Evolutionary conservation across 805 yeast genomes (phyloP), one percentile per base, ranked within the genome.

Genomic region (Saturnispora saitoi): DNA sequence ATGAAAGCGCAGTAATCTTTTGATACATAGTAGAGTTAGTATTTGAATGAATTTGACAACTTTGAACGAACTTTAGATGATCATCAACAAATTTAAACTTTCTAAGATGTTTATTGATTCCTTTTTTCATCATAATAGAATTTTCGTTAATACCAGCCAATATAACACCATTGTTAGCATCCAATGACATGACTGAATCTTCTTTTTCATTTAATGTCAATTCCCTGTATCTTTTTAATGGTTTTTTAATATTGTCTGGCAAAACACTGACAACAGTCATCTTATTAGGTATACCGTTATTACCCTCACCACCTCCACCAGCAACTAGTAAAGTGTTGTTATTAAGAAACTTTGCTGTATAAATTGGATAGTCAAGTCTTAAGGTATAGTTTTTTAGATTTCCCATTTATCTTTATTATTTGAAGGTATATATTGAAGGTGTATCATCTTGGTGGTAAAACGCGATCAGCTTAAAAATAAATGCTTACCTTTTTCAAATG

Each of bases 291-390:
- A 88, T 80, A 29, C 95, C 96, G 58, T 87, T 83, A 59, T 81
- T 81, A 9, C 95, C 95, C 63, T 87, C 95, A 24, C 97, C 98
- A 29, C 97, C 97, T 41, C 99, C 99, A 38, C 99, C 99, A 3
- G 88, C 80, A 28, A 83, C 83, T 43, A 89, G 64, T 26, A 90
- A 63, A 1, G 81, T 75, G 51, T 70, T 67, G 53, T 80, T 74
- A 55, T 76, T 72, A 41, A 81, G 70, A 61, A 87, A 89, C 51
- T 78, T 77, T 47, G 91, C 82, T 2, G 88, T 91, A 56, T 83
- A 86, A 11, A 89, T 72, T 1, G 99, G 98, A 58, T 81, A 86
- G 2, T 86, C 91, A 14, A 64, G 39, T 32, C 62, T 63, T 9
- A 62, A 49, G 0, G 63, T 47, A 44, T 55, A 46, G 8, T 51